A percentile compares a stretch with the other conserved stretches of the same genome.
phyloP scores from a whole-genome alignment of 495 filamentous ascomycete species.

The Hypoxylon cercidicola region DNA sequence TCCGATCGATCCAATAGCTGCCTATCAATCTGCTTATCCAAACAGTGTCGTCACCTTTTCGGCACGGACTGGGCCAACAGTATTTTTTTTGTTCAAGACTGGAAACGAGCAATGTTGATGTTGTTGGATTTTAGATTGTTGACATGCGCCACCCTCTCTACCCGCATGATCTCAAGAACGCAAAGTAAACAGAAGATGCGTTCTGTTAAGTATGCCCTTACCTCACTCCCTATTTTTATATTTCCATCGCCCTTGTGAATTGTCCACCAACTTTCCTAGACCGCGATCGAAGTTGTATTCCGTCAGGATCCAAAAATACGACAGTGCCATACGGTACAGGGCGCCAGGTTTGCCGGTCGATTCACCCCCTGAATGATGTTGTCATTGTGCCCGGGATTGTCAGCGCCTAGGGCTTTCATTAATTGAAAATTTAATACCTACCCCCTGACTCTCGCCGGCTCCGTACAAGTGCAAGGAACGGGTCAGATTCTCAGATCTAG shows the following conservation, averaged over 20 bases:
- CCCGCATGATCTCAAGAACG: constrained; percentile 22
- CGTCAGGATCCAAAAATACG: constrained; percentile 3
- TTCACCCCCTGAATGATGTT: constrained; percentile 24
- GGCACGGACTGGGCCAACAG: constrained; percentile 11
- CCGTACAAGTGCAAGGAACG: constrained; percentile 27
- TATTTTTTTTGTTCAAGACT: constrained; percentile 26
- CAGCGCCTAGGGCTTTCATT: constrained; percentile 26
- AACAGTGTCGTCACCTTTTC: constrained; percentile 25
- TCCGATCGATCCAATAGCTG: constrained; percentile 12
- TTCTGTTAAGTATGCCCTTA: constrained; percentile 18
- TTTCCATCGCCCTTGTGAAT: neutral
- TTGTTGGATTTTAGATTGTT: constrained; percentile 13
- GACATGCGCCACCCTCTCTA: constrained; percentile 12
- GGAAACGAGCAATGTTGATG: neutral
- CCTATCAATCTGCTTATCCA: constrained; percentile 19
- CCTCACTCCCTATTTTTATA: constrained; percentile 17
- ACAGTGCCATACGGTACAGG: neutral
- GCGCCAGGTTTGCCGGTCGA: constrained; percentile 10
- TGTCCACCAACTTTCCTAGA: neutral
- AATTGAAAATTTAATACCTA: constrained; percentile 19
- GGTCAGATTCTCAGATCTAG: constrained; percentile 37
- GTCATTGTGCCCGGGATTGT: constrained; percentile 31
- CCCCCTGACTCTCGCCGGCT: constrained; percentile 13
- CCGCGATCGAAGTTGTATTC: constrained; percentile 1
- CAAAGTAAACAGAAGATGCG: constrained; percentile 19